Conservation (phyloP, 108 stramenopile genomes). For the Skeletonema tropicum region DNA sequence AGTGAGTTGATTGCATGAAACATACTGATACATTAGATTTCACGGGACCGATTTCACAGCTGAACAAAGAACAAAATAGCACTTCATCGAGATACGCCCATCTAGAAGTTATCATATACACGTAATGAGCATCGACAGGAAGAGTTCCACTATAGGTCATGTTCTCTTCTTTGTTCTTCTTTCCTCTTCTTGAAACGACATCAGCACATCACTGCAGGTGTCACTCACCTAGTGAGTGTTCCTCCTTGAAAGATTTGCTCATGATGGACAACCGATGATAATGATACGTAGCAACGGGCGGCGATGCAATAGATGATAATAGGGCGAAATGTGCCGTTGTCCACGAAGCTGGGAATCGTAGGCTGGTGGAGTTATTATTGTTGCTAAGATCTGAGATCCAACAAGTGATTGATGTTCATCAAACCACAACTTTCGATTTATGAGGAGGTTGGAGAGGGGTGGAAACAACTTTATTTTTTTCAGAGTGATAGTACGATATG, state of each 20-base stretch:
- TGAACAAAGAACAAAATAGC: not conserved
- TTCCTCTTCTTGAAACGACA: not conserved
- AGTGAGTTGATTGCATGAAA: conserved; percentile 1
- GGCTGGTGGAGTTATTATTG: too few relatives aligned
- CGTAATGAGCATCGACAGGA: not conserved
- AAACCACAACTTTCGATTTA: too few relatives aligned
- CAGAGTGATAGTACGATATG: too few relatives aligned
- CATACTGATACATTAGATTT: conserved; percentile 15
- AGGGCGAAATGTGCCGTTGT: not conserved
- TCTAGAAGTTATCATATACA: not conserved
- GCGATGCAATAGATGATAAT: not conserved
- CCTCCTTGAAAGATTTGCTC: conserved; percentile 90
- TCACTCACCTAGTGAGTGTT: conserved; percentile 84
- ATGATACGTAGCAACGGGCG: not conserved
- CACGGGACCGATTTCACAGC: not conserved
- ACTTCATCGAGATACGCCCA: not conserved
- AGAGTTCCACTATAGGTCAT: not conserved
- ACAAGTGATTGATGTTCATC: too few relatives aligned
- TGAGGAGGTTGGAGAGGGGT: too few relatives aligned
- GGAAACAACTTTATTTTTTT: too few relatives aligned
- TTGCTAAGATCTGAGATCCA: too few relatives aligned
- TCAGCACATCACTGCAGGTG: not conserved
- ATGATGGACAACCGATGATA: conserved; percentile 41
- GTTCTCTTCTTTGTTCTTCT: not conserved
- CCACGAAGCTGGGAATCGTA: not conserved